Conservation (phyloP, 805 yeast genomes). For the Candida ulmi region DNA sequence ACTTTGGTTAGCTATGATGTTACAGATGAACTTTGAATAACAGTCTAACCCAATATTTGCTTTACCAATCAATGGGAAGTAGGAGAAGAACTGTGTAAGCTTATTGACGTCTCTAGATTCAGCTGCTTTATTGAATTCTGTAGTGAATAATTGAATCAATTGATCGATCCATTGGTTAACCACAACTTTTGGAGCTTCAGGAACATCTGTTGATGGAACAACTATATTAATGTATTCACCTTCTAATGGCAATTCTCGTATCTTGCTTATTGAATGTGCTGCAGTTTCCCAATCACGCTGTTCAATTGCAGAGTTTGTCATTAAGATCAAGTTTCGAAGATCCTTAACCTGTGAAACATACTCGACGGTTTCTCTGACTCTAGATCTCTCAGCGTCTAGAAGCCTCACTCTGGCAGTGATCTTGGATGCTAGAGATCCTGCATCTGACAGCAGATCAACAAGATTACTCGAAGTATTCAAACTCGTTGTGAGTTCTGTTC, state of each 20-base stretch:
- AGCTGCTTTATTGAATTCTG: constrained; percentile 70
- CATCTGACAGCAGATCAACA: constrained; percentile 46
- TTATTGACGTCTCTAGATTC: constrained; percentile 55
- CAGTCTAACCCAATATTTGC: constrained; percentile 66
- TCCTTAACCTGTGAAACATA: constrained; percentile 62
- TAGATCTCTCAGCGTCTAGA: constrained; percentile 62
- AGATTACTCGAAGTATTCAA: constrained; percentile 52
- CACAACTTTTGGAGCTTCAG: constrained; percentile 64
- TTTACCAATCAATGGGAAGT: constrained; percentile 82
- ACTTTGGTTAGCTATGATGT: constrained; percentile 75
- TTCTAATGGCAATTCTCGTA: constrained; percentile 50
- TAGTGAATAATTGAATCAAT: constrained; percentile 50
- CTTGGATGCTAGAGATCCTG: constrained; percentile 59
- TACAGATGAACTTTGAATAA: constrained; percentile 82
- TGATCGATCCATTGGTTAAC: constrained; percentile 54
- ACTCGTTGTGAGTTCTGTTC: constrained; percentile 61
- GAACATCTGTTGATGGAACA: constrained; percentile 83
- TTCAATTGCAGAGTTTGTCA: constrained; percentile 64
- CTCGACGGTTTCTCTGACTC: constrained; percentile 54
- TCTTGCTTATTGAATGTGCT: constrained; percentile 56
- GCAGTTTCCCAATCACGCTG: constrained; percentile 72
- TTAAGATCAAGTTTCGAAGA: constrained; percentile 60
- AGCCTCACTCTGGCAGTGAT: constrained; percentile 66
- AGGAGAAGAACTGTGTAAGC: constrained; percentile 72
- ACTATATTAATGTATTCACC: constrained; percentile 74